A percentile compares a stretch with the other conserved stretches of the same genome.
These are phyloP conservation scores for Stromatinia cepivora DNA, from an alignment of 2,329 filamentous ascomycete genomes.

Conservation along the genomic window DNA sequence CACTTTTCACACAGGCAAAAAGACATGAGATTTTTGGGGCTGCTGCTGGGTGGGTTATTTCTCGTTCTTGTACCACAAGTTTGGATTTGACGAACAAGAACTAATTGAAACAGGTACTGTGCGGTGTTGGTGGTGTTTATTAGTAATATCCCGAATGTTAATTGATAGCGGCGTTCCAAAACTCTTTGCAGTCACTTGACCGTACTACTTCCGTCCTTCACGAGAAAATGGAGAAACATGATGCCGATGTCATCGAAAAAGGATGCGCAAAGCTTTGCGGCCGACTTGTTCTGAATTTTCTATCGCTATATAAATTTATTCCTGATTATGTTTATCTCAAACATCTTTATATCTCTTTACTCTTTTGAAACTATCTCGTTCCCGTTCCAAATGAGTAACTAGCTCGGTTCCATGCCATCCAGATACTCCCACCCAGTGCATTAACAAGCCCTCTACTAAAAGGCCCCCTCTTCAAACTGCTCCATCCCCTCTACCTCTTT, in stretches of 20 bases:
- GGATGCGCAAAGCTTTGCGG: neutral
- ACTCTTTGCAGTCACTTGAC: neutral
- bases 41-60: conserved; percentile 33
- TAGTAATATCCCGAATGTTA: conserved; percentile 21
- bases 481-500: conserved; percentile 42
- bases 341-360: neutral
- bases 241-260: neutral
- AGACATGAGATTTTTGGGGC: conserved; percentile 36
- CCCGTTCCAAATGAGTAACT: neutral
- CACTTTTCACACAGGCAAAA: conserved; percentile 34
- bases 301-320: neutral
- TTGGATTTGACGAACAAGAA: neutral
- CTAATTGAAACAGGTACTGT: conserved; percentile 27
- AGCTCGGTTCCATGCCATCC: neutral
- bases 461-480: conserved; percentile 34
- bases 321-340: neutral
- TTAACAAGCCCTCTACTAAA: neutral
- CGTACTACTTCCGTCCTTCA: neutral
- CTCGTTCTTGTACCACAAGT: neutral
- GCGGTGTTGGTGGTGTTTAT: conserved; percentile 34
- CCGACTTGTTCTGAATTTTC: neutral
- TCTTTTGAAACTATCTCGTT: neutral
- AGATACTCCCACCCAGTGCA: no score
- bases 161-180: neutral
- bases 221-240: no score